phyloP scores from a whole-genome alignment of 139 green algal species.

The Mychonastes homosphaera region DNA sequence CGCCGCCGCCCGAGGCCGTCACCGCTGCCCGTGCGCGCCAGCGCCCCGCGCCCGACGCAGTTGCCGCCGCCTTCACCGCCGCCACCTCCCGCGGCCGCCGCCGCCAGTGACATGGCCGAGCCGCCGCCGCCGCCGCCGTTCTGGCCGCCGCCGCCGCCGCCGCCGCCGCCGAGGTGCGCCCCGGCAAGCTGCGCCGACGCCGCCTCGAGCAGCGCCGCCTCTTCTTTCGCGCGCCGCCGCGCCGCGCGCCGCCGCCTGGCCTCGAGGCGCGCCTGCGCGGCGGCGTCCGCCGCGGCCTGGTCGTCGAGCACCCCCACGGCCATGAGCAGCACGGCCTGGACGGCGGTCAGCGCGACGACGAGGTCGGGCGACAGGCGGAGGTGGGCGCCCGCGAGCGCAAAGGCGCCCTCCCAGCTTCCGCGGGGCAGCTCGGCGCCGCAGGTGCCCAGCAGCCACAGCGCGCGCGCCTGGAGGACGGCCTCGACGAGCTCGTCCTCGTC shows the following conservation, averaged over 20 bases:
- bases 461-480: constrained; percentile 39
- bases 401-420: constrained; percentile 39
- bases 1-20: too few species aligned
- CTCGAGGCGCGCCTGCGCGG: constrained; percentile 3
- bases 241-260: constrained; percentile 1
- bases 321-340: constrained; percentile 41
- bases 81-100: neutral
- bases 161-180: neutral
- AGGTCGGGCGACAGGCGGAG: constrained; percentile 40
- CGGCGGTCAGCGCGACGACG: constrained; percentile 46
- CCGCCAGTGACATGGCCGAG: too few species aligned
- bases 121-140: too few species aligned
- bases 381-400: constrained; percentile 34
- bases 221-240: constrained; percentile 5
- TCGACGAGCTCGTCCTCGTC: constrained; percentile 8
- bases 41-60: neutral
- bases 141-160: neutral
- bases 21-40: neutral
- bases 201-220: constrained; percentile 4
- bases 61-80: neutral
- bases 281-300: constrained; percentile 22
- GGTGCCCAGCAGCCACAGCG: constrained; percentile 65
- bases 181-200: constrained; percentile 6
- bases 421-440: constrained; percentile 48
- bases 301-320: constrained; percentile 51